Conservation (phyloP, 1,284 basidiomycete genomes). For the Bjerkandera adusta region DNA sequence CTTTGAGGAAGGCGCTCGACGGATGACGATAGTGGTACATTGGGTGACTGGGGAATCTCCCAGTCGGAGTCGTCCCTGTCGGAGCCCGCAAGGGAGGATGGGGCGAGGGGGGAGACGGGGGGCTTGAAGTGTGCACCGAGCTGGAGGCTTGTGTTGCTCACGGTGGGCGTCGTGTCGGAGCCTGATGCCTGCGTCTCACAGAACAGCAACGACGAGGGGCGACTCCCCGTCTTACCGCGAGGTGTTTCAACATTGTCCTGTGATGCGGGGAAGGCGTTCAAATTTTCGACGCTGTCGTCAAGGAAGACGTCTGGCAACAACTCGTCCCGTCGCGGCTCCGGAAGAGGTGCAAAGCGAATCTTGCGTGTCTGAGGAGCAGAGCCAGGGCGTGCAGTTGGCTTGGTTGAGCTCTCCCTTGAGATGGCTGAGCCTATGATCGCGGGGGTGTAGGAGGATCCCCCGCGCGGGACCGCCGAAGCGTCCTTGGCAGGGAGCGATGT, state of each 20-base stretch:
- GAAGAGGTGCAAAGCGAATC: constrained; percentile 78
- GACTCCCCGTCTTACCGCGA: constrained; percentile 15
- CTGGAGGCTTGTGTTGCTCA: constrained; percentile 12
- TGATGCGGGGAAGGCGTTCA: constrained; percentile 10
- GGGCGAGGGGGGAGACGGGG: background rate
- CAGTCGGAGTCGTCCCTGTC: constrained; percentile 15
- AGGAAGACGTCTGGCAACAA: constrained; percentile 29
- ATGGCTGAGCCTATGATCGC: constrained; percentile 11
- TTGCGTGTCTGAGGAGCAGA: constrained; percentile 34
- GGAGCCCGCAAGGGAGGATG: constrained; percentile 3
- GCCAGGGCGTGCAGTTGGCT: constrained; percentile 18
- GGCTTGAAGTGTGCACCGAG: background rate
- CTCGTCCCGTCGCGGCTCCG: constrained; percentile 60
- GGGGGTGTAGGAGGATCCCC: constrained; percentile 16
- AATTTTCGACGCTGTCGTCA: constrained; percentile 27
- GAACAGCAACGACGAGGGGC: constrained; percentile 9
- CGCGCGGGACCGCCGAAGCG: constrained; percentile 16
- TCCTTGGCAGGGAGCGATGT: constrained; percentile 16
- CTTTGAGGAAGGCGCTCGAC: constrained; percentile 14
- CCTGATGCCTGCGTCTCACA: constrained; percentile 3
- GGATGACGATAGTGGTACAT: constrained; percentile 13
- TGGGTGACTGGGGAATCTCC: constrained; percentile 11
- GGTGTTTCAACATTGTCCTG: constrained; percentile 14
- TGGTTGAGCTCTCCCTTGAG: constrained; percentile 8
- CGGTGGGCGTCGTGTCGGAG: constrained; percentile 15